phyloP scores from a whole-genome alignment of 495 filamentous ascomycete genomes.

The Aspergillus sparsus region DNA sequence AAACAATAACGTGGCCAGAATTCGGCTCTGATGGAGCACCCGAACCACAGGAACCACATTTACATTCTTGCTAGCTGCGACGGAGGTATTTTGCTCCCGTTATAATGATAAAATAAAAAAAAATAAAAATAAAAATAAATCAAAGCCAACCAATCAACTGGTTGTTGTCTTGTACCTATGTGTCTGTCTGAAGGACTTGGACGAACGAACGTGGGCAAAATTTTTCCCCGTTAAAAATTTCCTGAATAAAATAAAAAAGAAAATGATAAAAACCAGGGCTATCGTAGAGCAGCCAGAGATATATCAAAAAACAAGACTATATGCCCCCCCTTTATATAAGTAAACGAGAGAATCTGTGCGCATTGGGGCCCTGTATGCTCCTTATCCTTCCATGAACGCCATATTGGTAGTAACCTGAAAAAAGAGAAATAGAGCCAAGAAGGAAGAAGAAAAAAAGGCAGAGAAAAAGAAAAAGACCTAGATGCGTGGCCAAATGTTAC shows the following conservation, averaged over 20 bases:
- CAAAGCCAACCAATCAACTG: too few species aligned
- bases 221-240: too few species aligned
- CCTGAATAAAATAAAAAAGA: background rate
- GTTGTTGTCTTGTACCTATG: too few species aligned
- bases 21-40: background rate
- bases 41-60: background rate
- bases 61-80: background rate
- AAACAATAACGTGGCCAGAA: slow-evolving; percentile 20
- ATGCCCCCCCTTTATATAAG: background rate
- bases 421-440: background rate
- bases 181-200: too few species aligned
- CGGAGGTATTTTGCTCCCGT: too few species aligned
- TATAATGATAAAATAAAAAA: background rate
- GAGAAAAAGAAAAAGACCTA: slow-evolving; percentile 10
- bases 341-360: slow-evolving; percentile 6
- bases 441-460: slow-evolving; percentile 9
- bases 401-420: background rate
- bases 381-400: slow-evolving; percentile 5
- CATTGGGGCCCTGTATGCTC: slow-evolving; percentile 3
- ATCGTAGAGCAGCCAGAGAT: slow-evolving; percentile 10
- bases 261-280: slow-evolving; percentile 1
- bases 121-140: background rate
- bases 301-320: slow-evolving; percentile 5
- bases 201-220: too few species aligned
- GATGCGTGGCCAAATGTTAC: slow-evolving; percentile 11